Base-by-base conservation (phyloP, 2,329 filamentous ascomycete genomes). In the Colletotrichum tofieldiae region DNA sequence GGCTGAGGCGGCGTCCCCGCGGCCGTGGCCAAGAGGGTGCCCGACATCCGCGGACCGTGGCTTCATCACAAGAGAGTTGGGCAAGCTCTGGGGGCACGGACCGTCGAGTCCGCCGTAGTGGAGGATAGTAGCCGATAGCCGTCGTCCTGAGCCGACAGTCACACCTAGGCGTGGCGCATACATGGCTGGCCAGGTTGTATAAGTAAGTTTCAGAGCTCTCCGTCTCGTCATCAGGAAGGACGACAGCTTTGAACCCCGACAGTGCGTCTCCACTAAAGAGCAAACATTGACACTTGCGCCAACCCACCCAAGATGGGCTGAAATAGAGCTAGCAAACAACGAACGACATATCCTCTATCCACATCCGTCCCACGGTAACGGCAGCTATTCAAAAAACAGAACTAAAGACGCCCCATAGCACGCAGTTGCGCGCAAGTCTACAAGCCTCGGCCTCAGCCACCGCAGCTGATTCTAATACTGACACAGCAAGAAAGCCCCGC, bases 381-480 rank as follows among this genome's bases (percentile, higher is more conserved):
- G 8, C 51, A n/a, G 20, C 45, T 47, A 60, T 32, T 26, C 35
- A 32, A 32, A 32, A 32, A 32, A 32, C 5, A 32, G 5, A 32
- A 3, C 29, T 32, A 5, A 32, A 65, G 52, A 43, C 43, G 9
- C 5, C 16, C 39, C 54, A 12, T 58, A 45, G 60, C 43, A 43
- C 55, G 49, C 37, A 37, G n/a, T n/a, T n/a, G n/a, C n/a, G 47
- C 37, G 49, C 66, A 56, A 18, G 51, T 16, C 35, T 51, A 55
- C 49, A n/a, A 18, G 11, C 20, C 26, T 51, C 49, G 7, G 41
- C 41, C 37, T 62, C 47, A 66, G 63, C 67, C 47, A 61, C 63
- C 32, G 41, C 47, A 45, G 62, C 61, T 32, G 14, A n/a, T 12
- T 11, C 23, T 26, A 14, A 65, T 20, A 18, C 45, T 26, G 51